Evolutionary conservation across 306 rosid species (phyloP), one percentile per base, ranked within the genome.

Genomic region (Clitoria ternatea): DNA sequence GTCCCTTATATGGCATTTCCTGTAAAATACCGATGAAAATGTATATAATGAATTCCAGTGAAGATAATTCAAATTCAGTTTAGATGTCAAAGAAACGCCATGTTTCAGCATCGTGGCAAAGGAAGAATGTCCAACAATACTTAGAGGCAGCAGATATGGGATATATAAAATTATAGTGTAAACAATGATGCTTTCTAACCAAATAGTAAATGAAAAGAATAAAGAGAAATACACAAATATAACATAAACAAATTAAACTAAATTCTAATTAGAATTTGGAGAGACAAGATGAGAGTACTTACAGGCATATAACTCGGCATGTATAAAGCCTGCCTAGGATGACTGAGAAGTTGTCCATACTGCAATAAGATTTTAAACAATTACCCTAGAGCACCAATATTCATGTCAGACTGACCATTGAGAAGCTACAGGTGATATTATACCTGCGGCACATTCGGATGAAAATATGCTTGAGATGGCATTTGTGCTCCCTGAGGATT

Each of bases 371-470:
- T 8, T 36, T 24, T 48, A 54, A 73, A 10, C 54, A 72, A 72
- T 52, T 66, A 67, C 12, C 45, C 10, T 36, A 33, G 40, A 63
- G 54, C 59, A 48, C n/a, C 67, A 39, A 56, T 57, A 55, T 53
- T 66, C 47, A 44, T 12, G 19, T 36, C 42, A 53, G 40, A 15
- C 61, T 69, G 47, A 70, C 53, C 9, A 48, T 59, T 42, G n/a
- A 40, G 4, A 75, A n/a, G 14, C 74, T 36, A 60, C n/a, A 37
- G 55, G 50, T 26, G 44, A 68, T 66, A 45, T 66, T 19, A 3
- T 76, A 95, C 99, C 88, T 87, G 99, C 33, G 92, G 95, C 27
- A 78, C 96, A 89, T 87, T 95, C 61, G 92, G 91, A 79, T 78
- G 96, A 82, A 83, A 85, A 79, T 85, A 95, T 19, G 82, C 54